These are phyloP conservation scores for Citrus glauca DNA, from an alignment of 345 rosid genomes.

Conservation along the genomic window DNA sequence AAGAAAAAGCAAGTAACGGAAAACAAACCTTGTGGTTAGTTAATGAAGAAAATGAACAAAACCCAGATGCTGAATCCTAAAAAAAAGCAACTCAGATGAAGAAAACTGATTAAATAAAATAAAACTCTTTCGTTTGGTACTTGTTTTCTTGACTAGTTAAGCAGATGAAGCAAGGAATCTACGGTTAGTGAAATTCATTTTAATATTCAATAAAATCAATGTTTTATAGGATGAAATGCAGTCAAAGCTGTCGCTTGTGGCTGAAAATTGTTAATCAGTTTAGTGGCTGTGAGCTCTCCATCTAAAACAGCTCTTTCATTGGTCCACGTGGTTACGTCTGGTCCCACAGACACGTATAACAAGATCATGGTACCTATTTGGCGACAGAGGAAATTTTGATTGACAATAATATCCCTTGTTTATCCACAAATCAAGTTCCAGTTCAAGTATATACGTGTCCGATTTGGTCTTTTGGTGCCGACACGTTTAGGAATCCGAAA, in stretches of 20 bases:
- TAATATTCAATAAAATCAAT: background rate
- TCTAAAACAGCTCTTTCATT: conserved; percentile 35
- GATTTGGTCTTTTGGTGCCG: background rate
- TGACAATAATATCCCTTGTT: background rate
- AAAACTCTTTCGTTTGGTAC: background rate
- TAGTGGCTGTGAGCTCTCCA: conserved; percentile 44
- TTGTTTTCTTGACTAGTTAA: background rate
- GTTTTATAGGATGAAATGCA: background rate
- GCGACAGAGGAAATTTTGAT: background rate
- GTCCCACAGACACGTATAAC: conserved; percentile 1
- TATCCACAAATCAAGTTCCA: background rate
- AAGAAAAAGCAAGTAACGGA: background rate
- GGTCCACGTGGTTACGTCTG: conserved; percentile 19
- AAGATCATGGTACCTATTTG: background rate
- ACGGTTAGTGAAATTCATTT: background rate
- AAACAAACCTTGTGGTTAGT: conserved; percentile 10
- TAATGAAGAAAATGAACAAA: background rate
- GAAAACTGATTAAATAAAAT: background rate
- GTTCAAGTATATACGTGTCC: background rate
- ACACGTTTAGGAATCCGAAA: background rate
- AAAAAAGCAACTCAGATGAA: conserved; percentile 9
- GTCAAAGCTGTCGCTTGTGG: conserved; percentile 30
- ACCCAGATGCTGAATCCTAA: conserved; percentile 10
- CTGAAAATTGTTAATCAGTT: conserved; percentile 20
- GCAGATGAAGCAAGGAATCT: conserved; percentile 14